phyloP scores from a whole-genome alignment of 192 early-diverging fungal genomes.

The Rhizophagus sp. region DNA sequence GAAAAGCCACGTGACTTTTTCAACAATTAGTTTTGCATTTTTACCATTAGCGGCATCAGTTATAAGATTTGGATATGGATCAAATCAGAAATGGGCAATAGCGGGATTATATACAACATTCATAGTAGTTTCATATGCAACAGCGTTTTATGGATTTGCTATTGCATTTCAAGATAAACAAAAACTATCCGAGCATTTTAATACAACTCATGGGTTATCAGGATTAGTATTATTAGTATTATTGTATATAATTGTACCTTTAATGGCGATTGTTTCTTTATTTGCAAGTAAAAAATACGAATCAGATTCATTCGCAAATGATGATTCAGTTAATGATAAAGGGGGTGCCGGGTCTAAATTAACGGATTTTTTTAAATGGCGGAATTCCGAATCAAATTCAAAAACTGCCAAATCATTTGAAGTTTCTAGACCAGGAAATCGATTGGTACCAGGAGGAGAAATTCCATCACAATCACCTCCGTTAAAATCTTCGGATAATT shows the following conservation, averaged over 20 bases:
- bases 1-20: background rate
- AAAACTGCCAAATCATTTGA: conserved; percentile 5
- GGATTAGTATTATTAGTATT: conserved; percentile 3
- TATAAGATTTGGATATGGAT: conserved; percentile 15
- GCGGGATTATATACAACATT: background rate
- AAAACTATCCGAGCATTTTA: background rate
- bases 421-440: conserved; percentile 19
- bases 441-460: background rate
- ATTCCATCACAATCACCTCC: background rate
- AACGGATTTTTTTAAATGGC: background rate
- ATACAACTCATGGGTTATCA: background rate
- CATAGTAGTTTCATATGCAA: background rate
- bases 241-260: conserved; percentile 5
- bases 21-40: background rate
- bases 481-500: background rate
- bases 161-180: background rate
- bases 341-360: too few species aligned
- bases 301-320: background rate
- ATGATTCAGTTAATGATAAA: background rate
- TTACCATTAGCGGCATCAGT: conserved; percentile 7
- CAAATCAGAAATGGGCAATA: background rate
- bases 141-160: conserved; percentile 8
- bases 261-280: background rate
- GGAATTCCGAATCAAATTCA: background rate
- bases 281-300: background rate